Evolutionary conservation across 2,329 filamentous ascomycete species (phyloP).

Genomic region (Atkinsonella hypoxylon): DNA sequence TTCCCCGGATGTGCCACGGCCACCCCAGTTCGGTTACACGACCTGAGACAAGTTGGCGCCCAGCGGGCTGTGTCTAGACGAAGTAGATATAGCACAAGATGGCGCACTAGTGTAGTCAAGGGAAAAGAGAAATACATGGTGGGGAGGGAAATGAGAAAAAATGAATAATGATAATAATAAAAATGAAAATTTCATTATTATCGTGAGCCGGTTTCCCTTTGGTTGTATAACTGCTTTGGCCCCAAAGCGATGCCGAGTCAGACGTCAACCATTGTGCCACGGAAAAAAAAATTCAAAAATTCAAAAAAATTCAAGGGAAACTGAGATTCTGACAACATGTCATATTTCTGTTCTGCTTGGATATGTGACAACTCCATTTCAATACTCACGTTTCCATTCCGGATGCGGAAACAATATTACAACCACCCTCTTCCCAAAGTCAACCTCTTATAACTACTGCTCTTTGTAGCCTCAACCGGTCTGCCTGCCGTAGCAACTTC

Average conservation of each 20-base stretch:
- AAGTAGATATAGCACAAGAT: neutral
- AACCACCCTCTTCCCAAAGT: slow-evolving; percentile 16
- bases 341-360: neutral
- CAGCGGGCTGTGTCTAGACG: slow-evolving; percentile 1
- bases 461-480: slow-evolving; percentile 8
- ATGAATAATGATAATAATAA: neutral
- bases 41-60: slow-evolving; percentile 2
- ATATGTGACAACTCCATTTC: slow-evolving; percentile 2
- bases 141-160: neutral
- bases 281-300: neutral
- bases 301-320: neutral
- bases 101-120: neutral
- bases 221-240: neutral
- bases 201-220: neutral
- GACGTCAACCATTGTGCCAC: neutral
- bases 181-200: neutral
- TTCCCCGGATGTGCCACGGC: neutral
- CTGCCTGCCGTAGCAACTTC: slow-evolving; percentile 15
- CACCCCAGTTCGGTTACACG: neutral
- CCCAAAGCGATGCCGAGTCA: neutral
- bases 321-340: neutral
- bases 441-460: slow-evolving; percentile 18
- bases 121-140: neutral
- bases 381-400: neutral
- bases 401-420: slow-evolving; percentile 6